Base-by-base conservation (phyloP, 2,329 filamentous ascomycete genomes). In the Mariannaea elegans region DNA sequence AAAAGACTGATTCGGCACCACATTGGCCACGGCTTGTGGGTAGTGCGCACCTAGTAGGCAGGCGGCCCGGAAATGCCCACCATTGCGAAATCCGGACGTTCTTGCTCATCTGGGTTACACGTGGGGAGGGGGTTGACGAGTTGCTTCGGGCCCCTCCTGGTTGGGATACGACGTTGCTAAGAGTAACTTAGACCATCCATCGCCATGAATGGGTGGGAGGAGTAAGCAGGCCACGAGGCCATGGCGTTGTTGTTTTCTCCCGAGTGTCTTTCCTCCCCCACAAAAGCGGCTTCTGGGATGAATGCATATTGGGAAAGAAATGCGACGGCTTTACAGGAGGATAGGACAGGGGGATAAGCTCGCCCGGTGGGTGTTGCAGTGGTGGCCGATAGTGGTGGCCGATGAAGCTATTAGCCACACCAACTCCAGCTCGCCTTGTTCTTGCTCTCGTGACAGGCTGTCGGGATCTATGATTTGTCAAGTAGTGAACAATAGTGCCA, bases 81-180 rank as follows among this genome's bases (percentile, higher is more conserved):
- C 27, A 31, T 12, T 31, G 27, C 27, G 27, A 31, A 31, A 31
- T 31, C n/a, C 7, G 27, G 7, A 31, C 13, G 46, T 29, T 49
- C 31, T 24, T 51, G 12, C n/a, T 27, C n/a, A 2, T 27, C n/a
- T 19, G 31, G n/a, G 12, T n/a, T 50, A 27, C 21, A 39, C 47
- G 47, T 50, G 51, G 24, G n/a, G 56, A 62, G n/a, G n/a, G n/a
- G n/a, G n/a, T 66, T 58, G 64, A 21, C 36, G 55, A 55, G 23
- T 44, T 41, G 54, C 45, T 39, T 41, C 36, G 31, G 44, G 29
- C 18, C 27, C 44, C 59, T 58, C 49, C 56, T 51, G 65, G 54
- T 54, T 58, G 55, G 59, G 38, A 63, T 52, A 29, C 56, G 41
- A 65, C 49, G 32, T 53, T 56, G 60, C 16, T 50, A 23, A 47